Conservation (phyloP, 768 basidiomycete species). For the Suillus subaureus region DNA sequence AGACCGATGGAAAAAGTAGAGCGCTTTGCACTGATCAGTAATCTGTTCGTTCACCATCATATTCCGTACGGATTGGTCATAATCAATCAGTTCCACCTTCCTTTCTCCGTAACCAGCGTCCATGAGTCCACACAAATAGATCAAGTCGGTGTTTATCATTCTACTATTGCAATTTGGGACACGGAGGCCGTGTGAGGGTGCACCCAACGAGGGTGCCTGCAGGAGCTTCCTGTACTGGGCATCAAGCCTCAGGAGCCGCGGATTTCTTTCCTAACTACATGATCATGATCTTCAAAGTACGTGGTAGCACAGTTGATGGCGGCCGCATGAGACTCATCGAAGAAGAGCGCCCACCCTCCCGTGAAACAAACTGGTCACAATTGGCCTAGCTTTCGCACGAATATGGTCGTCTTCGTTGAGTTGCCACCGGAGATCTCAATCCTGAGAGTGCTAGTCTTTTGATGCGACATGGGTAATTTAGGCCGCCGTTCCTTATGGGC, state of each 20-base stretch:
- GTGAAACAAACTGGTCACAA: neutral
- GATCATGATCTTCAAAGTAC: neutral
- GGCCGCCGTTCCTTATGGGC: slow-evolving; percentile 8
- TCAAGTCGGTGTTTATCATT: neutral
- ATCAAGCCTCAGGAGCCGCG: neutral
- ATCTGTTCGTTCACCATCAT: neutral
- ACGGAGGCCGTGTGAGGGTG: neutral
- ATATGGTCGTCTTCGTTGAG: neutral
- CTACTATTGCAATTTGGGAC: neutral
- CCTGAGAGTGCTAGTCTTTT: neutral
- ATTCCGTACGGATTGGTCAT: neutral
- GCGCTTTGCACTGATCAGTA: neutral
- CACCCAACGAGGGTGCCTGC: neutral
- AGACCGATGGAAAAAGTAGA: neutral
- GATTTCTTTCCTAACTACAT: neutral
- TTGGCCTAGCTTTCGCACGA: neutral
- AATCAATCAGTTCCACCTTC: no score
- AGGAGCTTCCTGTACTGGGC: neutral
- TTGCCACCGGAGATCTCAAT: slow-evolving; percentile 3
- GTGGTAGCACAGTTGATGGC: neutral
- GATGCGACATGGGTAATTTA: neutral
- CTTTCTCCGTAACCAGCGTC: neutral
- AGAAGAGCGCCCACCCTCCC: neutral
- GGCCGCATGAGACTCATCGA: neutral
- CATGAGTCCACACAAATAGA: neutral